Conservation (phyloP, 2,329 filamentous ascomycete species). For the Penicillium sp. region DNA sequence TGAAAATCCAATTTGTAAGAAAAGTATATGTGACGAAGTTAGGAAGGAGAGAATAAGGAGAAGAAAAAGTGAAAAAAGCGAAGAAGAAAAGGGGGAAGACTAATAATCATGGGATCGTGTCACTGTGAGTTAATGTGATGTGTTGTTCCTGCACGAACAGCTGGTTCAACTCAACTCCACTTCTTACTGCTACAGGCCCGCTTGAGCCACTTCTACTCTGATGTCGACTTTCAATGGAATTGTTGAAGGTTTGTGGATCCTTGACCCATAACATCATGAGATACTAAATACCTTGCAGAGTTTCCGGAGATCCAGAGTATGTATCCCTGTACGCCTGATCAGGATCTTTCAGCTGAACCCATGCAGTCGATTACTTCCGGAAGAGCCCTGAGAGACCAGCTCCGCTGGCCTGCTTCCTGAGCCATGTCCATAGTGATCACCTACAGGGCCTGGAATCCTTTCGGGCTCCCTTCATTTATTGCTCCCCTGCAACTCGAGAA, state of each 20-base stretch:
- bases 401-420: conserved; percentile 82
- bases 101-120: neutral
- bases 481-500: conserved; percentile 78
- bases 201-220: neutral
- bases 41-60: neutral
- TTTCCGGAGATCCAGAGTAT: conserved; percentile 75
- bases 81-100: neutral
- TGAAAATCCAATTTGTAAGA: neutral
- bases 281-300: conserved; percentile 47
- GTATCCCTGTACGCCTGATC: neutral
- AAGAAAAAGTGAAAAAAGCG: neutral
- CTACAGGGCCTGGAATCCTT: conserved; percentile 75
- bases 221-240: conserved; percentile 38
- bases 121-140: conserved; percentile 10
- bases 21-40: neutral
- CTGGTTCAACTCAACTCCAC: conserved; percentile 3
- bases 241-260: conserved; percentile 23
- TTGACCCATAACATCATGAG: neutral
- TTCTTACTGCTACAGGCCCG: neutral
- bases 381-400: conserved; percentile 53
- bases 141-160: conserved; percentile 14
- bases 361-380: conserved; percentile 78
- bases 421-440: conserved; percentile 91
- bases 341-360: neutral
- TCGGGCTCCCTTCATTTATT: conserved; percentile 82